phyloP scores from a whole-genome alignment of 2,329 filamentous ascomycete species.

The Xylariomycetidae sp. region DNA sequence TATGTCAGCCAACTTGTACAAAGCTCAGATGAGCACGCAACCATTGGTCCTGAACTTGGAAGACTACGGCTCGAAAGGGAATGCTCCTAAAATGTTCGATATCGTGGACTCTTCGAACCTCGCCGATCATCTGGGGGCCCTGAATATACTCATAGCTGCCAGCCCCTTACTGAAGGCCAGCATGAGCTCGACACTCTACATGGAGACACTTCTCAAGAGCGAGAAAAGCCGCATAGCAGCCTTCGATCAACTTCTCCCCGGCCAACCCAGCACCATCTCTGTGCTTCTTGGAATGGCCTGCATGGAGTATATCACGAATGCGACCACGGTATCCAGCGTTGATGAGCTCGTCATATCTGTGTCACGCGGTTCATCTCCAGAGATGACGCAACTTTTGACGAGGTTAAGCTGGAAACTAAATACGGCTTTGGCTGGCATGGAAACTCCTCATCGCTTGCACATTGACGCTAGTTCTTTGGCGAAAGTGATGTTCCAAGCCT shows the following conservation, averaged over 20 bases:
- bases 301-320: constrained; percentile 45
- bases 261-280: constrained; percentile 39
- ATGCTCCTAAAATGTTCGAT: constrained; percentile 41
- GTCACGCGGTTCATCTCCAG: too few relatives aligned
- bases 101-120: constrained; percentile 51
- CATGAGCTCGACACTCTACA: constrained; percentile 42
- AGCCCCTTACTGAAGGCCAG: constrained; percentile 39
- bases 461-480: constrained; percentile 32
- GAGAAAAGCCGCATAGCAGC: constrained; percentile 21
- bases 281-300: constrained; percentile 45
- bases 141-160: constrained; percentile 41
- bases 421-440: too few relatives aligned
- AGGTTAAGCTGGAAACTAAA: too few relatives aligned
- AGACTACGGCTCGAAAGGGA: constrained; percentile 31
- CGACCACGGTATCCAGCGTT: constrained; percentile 32
- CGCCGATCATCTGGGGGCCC: constrained; percentile 34
- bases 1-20: constrained; percentile 34
- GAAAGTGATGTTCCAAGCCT: constrained; percentile 33
- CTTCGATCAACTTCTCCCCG: constrained; percentile 38
- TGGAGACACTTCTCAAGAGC: constrained; percentile 36
- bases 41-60: constrained; percentile 34
- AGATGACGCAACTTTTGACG: too few relatives aligned
- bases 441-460: too few relatives aligned
- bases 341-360: constrained; percentile 34
- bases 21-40: constrained; percentile 32